These are phyloP conservation scores for Aspergillus clavatus DNA, from an alignment of 2,329 filamentous ascomycete genomes.

Conservation along the genomic window DNA sequence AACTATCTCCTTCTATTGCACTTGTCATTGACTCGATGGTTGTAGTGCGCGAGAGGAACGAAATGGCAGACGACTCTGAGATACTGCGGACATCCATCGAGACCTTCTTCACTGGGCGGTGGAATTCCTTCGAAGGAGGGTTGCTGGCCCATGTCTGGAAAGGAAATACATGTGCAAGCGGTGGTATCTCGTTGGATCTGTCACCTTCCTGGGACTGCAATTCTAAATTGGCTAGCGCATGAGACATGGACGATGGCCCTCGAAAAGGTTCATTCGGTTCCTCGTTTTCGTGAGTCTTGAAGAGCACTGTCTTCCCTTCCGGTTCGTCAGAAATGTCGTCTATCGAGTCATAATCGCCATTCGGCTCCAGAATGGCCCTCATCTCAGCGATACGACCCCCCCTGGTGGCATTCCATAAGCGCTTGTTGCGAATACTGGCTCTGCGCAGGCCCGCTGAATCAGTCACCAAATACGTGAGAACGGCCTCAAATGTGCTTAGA, in stretches of 20 bases:
- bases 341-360: constrained; percentile 42
- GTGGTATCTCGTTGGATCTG: constrained; percentile 25
- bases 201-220: constrained; percentile 13
- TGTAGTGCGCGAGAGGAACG: constrained; percentile 71
- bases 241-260: constrained; percentile 20
- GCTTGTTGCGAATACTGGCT: constrained; percentile 79
- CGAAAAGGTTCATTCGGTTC: constrained; percentile 19
- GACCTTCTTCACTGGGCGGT: constrained; percentile 67
- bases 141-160: constrained; percentile 63
- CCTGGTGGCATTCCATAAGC: constrained; percentile 80
- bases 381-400: constrained; percentile 72
- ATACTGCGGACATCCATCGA: constrained; percentile 86
- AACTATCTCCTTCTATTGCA: constrained; percentile 78
- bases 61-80: constrained; percentile 79
- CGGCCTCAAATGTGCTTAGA: constrained; percentile 90
- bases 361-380: constrained; percentile 73
- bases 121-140: constrained; percentile 39
- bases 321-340: constrained; percentile 39
- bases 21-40: constrained; percentile 71
- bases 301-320: constrained; percentile 24
- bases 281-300: constrained; percentile 35
- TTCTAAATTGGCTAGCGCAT: constrained; percentile 16
- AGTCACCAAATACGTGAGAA: constrained; percentile 77
- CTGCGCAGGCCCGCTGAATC: constrained; percentile 77
- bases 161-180: constrained; percentile 80